These are phyloP conservation scores for Fraxinus xanthoxyloides DNA, from an alignment of 305 asterid genomes.

Conservation along the genomic window DNA sequence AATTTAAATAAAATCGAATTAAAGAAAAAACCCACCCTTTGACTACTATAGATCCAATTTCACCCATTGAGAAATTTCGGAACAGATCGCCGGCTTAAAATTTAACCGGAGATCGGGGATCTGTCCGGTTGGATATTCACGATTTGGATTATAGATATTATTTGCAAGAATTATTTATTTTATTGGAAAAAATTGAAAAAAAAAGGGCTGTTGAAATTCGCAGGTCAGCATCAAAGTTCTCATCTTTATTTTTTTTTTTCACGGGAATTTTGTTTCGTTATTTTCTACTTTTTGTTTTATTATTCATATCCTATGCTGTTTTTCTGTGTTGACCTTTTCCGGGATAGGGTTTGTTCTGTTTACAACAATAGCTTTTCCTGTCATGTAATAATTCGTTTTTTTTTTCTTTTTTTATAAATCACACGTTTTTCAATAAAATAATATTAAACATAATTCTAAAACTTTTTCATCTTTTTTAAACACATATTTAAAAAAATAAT, in stretches of 20 bases:
- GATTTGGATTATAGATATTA: background rate
- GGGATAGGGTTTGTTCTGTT: slow-evolving; percentile 28
- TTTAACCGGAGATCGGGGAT: slow-evolving; percentile 32
- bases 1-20: background rate
- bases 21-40: background rate
- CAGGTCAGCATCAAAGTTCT: slow-evolving; percentile 21
- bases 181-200: background rate
- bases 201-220: slow-evolving; percentile 18
- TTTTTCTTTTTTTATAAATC: background rate
- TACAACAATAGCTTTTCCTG: slow-evolving; percentile 3
- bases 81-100: slow-evolving; percentile 30
- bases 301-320: slow-evolving; percentile 14
- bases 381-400: background rate
- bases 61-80: background rate
- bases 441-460: no score
- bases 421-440: no score
- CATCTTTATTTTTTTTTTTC: background rate
- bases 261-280: background rate
- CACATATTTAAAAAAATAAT: no score
- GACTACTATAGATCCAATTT: background rate
- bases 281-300: background rate
- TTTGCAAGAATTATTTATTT: background rate
- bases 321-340: slow-evolving; percentile 17
- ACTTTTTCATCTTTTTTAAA: no score
- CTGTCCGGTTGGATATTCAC: slow-evolving; percentile 6